Base-by-base conservation (phyloP, 2,329 filamentous ascomycete species). In the Pseudogymnoascus sp. region DNA sequence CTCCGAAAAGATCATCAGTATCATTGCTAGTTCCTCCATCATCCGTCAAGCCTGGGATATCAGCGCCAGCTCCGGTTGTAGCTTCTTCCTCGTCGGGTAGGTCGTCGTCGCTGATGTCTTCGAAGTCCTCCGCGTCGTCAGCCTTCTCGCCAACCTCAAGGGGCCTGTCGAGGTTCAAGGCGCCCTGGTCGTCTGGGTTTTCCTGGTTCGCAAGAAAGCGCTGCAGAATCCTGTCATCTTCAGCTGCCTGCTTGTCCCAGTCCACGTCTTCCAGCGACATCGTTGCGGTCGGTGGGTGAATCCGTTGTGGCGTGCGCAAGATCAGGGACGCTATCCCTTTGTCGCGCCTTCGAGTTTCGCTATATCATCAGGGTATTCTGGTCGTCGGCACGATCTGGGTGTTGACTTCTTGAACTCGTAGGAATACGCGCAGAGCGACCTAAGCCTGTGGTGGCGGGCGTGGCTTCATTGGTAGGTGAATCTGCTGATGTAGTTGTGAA, bases 21-120 rank as follows among this genome's bases (percentile, higher is more conserved):
- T 77, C 85, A 60, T 86, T 80, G 65, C 81, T 86, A 2, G 81
- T 83, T 60, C 82, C 83, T 50, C 81, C 82, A 69, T 87, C 84
- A 66, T 87, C 84, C 1, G 81, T 71, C n/a, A 74, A 65, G 26
- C 68, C 71, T 28, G 71, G 70, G 23, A 69, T 61, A 64, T 73
- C 70, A 11, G 60, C 67, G 28, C 65, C 66, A 44, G 64, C 65
- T 8, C 62, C 63, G 3, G 67, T 66, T 17, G 67, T 67, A 8
- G 69, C 67, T 63, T 87, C 83, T 65, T 90, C 87, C 67, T 95
- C 91, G 6, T 95, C 91, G 10, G 91, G 89, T 7, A 96, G 82
- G 67, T 97, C 93, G 72, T 96, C 92, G 73, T 97, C 93, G 68
- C 89, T 89, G 66, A 97, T 93, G 72, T 96, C 91, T 73, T 90